phyloP scores from a whole-genome alignment of 2,329 filamentous ascomycete genomes.

The Helicocarpus griseus region DNA sequence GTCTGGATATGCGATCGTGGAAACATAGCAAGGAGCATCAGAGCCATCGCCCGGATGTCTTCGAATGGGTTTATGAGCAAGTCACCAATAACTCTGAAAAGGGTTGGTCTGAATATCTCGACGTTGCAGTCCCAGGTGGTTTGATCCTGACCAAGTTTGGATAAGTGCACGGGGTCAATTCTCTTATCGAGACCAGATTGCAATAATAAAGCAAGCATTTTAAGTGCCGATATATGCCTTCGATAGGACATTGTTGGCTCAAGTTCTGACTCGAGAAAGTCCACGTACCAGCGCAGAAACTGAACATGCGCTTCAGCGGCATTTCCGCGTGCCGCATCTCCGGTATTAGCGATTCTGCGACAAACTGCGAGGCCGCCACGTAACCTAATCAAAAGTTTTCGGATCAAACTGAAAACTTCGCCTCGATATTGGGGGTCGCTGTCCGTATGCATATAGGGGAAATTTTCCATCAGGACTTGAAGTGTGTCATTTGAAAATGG shows the following conservation, averaged over 20 bases:
- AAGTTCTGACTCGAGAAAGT: conserved; percentile 64
- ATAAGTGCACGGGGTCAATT: conserved; percentile 28
- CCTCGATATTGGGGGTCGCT: conserved; percentile 79
- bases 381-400: conserved; percentile 67
- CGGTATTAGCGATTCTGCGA: conserved; percentile 2
- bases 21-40: conserved; percentile 35
- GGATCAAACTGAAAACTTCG: conserved; percentile 64
- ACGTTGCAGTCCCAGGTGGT: conserved; percentile 42
- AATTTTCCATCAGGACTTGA: conserved; percentile 51
- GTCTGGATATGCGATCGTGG: conserved; percentile 20
- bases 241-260: conserved; percentile 80
- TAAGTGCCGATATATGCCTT: conserved; percentile 72
- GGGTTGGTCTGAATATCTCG: conserved; percentile 30
- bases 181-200: conserved; percentile 55
- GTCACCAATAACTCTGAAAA: conserved; percentile 57
- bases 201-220: conserved; percentile 57
- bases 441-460: conserved; percentile 69
- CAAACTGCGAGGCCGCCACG: conserved; percentile 50
- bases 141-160: conserved; percentile 41
- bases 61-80: conserved; percentile 85
- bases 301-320: background rate
- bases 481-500: conserved; percentile 59
- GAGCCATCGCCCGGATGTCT: conserved; percentile 60
- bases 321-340: background rate
- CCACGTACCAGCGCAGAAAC: conserved; percentile 67